Evolutionary conservation across 345 rosid genomes (phyloP).

Genomic region (Erodium maritimum): DNA sequence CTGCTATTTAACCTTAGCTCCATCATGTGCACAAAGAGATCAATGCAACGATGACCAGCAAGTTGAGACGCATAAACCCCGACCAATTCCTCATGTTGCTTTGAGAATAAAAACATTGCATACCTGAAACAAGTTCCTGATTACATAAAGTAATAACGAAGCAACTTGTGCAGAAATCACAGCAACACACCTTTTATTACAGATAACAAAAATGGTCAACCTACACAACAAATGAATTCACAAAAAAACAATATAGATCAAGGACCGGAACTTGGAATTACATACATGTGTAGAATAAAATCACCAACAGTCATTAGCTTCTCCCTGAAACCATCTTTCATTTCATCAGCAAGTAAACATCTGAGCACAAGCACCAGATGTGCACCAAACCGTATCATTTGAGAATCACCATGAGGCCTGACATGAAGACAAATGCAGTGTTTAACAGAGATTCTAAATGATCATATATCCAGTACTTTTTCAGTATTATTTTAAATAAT

Average conservation of each 20-base stretch:
- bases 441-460: conserved; percentile 8
- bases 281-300: conserved; percentile 83
- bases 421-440: conserved; percentile 12
- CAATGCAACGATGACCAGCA: conserved; percentile 81
- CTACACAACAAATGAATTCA: background rate
- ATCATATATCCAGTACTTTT: background rate
- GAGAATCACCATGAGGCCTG: conserved; percentile 98
- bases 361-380: conserved; percentile 92
- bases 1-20: conserved; percentile 84
- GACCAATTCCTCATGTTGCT: conserved; percentile 89
- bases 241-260: background rate
- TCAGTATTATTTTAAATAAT: background rate
- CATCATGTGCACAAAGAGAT: conserved; percentile 99
- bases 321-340: conserved; percentile 62
- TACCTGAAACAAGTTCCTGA: conserved; percentile 51
- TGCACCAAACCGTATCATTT: conserved; percentile 92
- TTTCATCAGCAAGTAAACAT: conserved; percentile 55
- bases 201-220: too few species aligned
- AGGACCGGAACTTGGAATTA: conserved; percentile 4
- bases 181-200: too few species aligned
- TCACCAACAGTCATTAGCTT: conserved; percentile 86
- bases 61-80: conserved; percentile 98
- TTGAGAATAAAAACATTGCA: conserved; percentile 85
- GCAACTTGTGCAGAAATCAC: background rate
- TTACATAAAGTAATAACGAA: conserved; percentile 11